Base-by-base conservation (phyloP, 306 rosid species). In the Trifolium dubium region DNA sequence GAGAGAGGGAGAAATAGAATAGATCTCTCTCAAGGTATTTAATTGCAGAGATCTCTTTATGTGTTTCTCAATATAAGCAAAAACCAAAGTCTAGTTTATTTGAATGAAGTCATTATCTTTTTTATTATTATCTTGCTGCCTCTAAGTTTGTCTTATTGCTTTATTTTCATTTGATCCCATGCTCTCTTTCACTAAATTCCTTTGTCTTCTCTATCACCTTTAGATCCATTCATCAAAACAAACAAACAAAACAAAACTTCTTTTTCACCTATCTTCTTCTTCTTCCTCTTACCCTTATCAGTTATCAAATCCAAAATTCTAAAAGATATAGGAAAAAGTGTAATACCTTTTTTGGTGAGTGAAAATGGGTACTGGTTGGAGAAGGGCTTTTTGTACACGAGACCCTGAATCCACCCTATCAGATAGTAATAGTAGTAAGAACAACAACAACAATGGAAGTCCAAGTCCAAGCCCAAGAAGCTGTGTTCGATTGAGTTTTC, bases 281-380 rank as follows among this genome's bases (percentile, higher is more conserved):
- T 59, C 77, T 37, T 37, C 40, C 40, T 37, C 40, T 37, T 23
- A 23, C 53, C 62, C 18, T 50, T 28, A 15, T 49, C 23, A 35
- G 6, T n/a, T n/a, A n/a, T n/a, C n/a, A n/a, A n/a, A n/a, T n/a
- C n/a, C n/a, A n/a, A n/a, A n/a, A n/a, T n/a, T n/a, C n/a, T n/a
- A 34, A 51, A 78, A 67, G 8, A 30, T 71, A 76, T 75, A 69
- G 74, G 70, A 75, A 50, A 51, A 72, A 39, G 6, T 19, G 15
- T 34, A 29, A 30, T 65, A 65, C 7, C 18, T 32, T 62, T 54
- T 69, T 37, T 7, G 8, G 44, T 77, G 13, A 72, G 53, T 34
- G 70, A 81, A 67, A 72, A 92, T 94, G 99, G 96, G 96, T 39
- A 92, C 93, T 6, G 93, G 98, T 49, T 94, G 99, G 99, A 88